Evolutionary conservation across 768 basidiomycete species (phyloP), one percentile per base, ranked within the genome.

Genomic region (Lactarius psammicola): DNA sequence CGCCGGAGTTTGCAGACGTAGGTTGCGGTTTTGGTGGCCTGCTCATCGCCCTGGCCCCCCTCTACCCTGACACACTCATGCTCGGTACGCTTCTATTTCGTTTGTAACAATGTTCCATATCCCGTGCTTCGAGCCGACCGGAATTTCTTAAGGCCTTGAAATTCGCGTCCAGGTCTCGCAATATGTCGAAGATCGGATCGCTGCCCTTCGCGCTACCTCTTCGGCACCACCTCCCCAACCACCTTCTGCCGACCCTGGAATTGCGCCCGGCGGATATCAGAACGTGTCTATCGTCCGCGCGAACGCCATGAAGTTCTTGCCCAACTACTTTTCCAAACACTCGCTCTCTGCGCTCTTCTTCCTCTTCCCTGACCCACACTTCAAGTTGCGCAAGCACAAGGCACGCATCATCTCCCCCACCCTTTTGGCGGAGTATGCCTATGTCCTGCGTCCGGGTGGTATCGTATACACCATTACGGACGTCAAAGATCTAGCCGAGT

Each of bases 21-120:
- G 97, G 97, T 0, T 99, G 97, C 75, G 97, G 97, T 51, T 99
- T 98, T 72, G 97, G 97, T 17, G 97, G 97, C 18, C 84, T 99
- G 46, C 80, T 96, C 66, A 90, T 95, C 69, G 78, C 90, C 4
- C 85, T 99, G 18, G 93, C 95, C 0, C 94, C 95, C 7, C 78
- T 93, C 42, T 97, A 90, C 73, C 97, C 97, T 8, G 88, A 96
- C 69, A 91, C 86, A 0, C 82, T 97, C 60, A 96, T 99, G 85
- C 86, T 99, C 33, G 97, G 96, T 95, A 63, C 38, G 74, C 75
- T 82, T 79, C 46, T 58, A n/a, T 54, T 54, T 18, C 53, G 18
- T 30, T n/a, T 28, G 33, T 18, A 49, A 23, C 28, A 7, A 18
- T 26, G 23, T 10, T 51, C 28, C 8, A 56, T 15, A n/a, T 9